Evolutionary conservation across 257 asterid species (phyloP).

Genomic region (Agastache rugosa): DNA sequence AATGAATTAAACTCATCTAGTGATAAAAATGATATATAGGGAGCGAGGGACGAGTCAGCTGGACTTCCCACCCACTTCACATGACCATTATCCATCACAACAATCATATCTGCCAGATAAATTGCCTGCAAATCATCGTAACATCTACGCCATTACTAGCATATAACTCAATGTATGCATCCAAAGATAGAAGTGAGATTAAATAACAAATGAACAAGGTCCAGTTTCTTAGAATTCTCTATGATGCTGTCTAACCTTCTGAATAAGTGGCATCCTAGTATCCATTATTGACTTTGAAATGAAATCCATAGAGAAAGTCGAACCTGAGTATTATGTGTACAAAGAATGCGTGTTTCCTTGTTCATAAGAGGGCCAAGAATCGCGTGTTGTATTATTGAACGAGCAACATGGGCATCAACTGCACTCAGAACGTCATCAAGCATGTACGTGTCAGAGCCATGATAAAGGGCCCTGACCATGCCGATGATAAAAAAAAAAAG

Average conservation of each 20-base stretch:
- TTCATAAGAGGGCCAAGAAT: slow-evolving; percentile 80
- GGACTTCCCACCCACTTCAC: slow-evolving; percentile 86
- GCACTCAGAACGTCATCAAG: slow-evolving; percentile 98
- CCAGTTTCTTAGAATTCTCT: not conserved
- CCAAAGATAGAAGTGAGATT: not conserved
- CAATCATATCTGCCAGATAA: slow-evolving; percentile 70
- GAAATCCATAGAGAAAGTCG: not conserved
- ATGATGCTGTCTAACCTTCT: not conserved
- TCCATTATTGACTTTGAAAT: not conserved
- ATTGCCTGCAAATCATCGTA: slow-evolving; percentile 65
- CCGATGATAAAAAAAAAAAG: slow-evolving; percentile 26
- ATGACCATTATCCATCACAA: slow-evolving; percentile 86
- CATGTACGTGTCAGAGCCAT: slow-evolving; percentile 64
- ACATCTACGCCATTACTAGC: not conserved
- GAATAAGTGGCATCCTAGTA: not conserved
- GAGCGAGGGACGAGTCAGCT: slow-evolving; percentile 54
- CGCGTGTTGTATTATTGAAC: slow-evolving; percentile 71
- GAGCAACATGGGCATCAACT: slow-evolving; percentile 95
- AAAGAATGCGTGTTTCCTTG: slow-evolving; percentile 77
- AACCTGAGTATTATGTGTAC: slow-evolving; percentile 96
- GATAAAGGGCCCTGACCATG: slow-evolving; percentile 80
- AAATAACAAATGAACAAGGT: not conserved
- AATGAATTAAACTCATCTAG: slow-evolving; percentile 49
- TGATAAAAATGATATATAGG: slow-evolving; percentile 62
- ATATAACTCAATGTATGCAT: not conserved